Percentiles rank a stretch among this genome's conserved stretches.
These are phyloP conservation scores for Trichophyton rubrum DNA, from an alignment of 2,329 filamentous ascomycete species.

Conservation along the genomic window DNA sequence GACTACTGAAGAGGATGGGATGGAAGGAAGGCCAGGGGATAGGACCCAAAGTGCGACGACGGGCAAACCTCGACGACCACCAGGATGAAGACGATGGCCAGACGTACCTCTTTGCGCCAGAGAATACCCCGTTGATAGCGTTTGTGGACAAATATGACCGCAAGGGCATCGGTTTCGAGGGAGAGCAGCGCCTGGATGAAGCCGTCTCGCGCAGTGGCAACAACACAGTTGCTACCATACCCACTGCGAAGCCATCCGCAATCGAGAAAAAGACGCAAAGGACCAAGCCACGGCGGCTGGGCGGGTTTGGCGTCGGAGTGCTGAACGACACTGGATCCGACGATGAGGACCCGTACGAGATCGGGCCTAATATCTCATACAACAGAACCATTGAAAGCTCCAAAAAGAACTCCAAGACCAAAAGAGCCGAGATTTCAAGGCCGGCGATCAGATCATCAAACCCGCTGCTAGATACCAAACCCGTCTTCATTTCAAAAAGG, in stretches of 20 bases:
- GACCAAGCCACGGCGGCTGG: constrained; percentile 44
- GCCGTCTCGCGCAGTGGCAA: neutral
- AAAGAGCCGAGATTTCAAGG: constrained; percentile 27
- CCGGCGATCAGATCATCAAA: constrained; percentile 44
- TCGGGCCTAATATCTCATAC: constrained; percentile 82
- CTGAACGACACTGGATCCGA: constrained; percentile 90
- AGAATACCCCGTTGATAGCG: constrained; percentile 55
- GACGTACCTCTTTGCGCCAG: constrained; percentile 71
- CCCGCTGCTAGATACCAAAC: constrained; percentile 51
- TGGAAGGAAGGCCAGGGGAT: constrained; percentile 92
- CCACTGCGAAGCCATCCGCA: constrained; percentile 21
- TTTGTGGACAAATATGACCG: constrained; percentile 32
- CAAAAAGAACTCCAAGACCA: constrained; percentile 55
- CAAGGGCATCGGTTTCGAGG: constrained; percentile 37
- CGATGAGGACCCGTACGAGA: constrained; percentile 85
- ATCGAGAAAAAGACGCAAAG: constrained; percentile 26
- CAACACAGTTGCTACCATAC: constrained; percentile 20
- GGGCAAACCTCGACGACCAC: constrained; percentile 54
- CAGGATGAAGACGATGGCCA: constrained; percentile 35
- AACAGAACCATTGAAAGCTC: constrained; percentile 69
- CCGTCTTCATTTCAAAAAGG: constrained; percentile 65
- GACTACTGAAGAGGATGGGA: constrained; percentile 80
- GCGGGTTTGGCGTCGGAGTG: constrained; percentile 75
- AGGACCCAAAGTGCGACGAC: constrained; percentile 69
- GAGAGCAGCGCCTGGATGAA: constrained; percentile 18